Evolutionary conservation across 345 rosid species (phyloP).

Genomic region (Erysimum cheiranthoides): DNA sequence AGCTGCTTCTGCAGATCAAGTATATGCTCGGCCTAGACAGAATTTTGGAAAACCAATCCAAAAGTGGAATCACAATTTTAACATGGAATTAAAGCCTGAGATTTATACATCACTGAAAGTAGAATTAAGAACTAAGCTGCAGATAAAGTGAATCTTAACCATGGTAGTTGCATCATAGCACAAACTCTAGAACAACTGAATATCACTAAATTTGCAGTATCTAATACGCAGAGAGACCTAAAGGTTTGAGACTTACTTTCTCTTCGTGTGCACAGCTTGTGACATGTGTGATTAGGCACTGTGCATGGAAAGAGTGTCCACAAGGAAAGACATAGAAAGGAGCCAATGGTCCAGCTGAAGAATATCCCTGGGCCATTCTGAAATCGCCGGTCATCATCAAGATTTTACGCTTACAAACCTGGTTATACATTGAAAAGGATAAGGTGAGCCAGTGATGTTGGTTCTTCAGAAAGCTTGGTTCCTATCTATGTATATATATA

Average conservation of each 20-base stretch:
- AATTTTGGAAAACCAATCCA: conserved; percentile 14
- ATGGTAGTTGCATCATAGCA: not conserved
- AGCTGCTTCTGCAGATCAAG: conserved; percentile 93
- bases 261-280: conserved; percentile 46
- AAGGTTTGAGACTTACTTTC: conserved; percentile 33
- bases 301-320: conserved; percentile 91
- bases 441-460: conserved; percentile 24
- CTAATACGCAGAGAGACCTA: conserved; percentile 8
- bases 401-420: conserved; percentile 87
- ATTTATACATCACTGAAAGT: not conserved
- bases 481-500: not conserved
- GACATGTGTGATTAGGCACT: conserved; percentile 73
- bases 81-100: conserved; percentile 5
- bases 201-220: conserved; percentile 11
- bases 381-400: conserved; percentile 68
- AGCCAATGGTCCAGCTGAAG: conserved; percentile 88
- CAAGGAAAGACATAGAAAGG: conserved; percentile 97
- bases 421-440: conserved; percentile 40
- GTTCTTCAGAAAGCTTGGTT: conserved; percentile 11
- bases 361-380: conserved; percentile 71
- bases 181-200: not conserved
- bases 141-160: not conserved
- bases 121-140: conserved; percentile 8
- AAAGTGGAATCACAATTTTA: conserved; percentile 11
- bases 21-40: conserved; percentile 75